Evolutionary conservation across 2,329 filamentous ascomycete genomes (phyloP).

Genomic region (Trichoderma hamatum): DNA sequence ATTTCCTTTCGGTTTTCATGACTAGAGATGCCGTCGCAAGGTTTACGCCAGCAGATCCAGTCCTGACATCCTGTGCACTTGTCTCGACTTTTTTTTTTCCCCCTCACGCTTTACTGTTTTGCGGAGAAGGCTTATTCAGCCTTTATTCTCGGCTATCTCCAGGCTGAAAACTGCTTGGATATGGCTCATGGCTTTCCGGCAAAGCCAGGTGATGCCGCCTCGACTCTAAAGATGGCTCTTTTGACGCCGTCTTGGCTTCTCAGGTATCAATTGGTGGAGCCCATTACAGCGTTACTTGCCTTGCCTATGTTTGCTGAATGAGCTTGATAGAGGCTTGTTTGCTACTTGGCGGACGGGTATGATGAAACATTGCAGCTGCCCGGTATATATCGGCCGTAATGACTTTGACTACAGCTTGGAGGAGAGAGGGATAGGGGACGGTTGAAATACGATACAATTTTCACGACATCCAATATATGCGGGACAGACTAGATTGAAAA

Average conservation of each 20-base stretch:
- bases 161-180: constrained; percentile 26
- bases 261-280: not conserved
- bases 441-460: constrained; percentile 23
- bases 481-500: constrained; percentile 25
- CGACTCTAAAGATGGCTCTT: not conserved
- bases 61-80: constrained; percentile 27
- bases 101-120: constrained; percentile 13
- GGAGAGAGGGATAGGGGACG: not conserved
- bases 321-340: constrained; percentile 4
- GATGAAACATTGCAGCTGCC: not conserved
- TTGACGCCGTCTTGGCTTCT: not conserved
- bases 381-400: constrained; percentile 7
- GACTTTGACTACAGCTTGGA: constrained; percentile 1
- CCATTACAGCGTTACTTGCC: constrained; percentile 6
- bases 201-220: not conserved
- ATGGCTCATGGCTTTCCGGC: constrained; percentile 20
- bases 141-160: constrained; percentile 10
- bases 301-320: not conserved
- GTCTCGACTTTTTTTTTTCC: not conserved
- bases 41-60: constrained; percentile 33
- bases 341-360: constrained; percentile 3
- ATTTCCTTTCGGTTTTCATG: constrained; percentile 41
- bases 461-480: constrained; percentile 19
- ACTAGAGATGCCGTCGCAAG: constrained; percentile 42
- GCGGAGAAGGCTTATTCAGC: constrained; percentile 4